Percentiles rank a stretch among this genome's conserved stretches.
Evolutionary conservation across 805 yeast genomes (phyloP).

Genomic region (Monosporozyma servazzii): DNA sequence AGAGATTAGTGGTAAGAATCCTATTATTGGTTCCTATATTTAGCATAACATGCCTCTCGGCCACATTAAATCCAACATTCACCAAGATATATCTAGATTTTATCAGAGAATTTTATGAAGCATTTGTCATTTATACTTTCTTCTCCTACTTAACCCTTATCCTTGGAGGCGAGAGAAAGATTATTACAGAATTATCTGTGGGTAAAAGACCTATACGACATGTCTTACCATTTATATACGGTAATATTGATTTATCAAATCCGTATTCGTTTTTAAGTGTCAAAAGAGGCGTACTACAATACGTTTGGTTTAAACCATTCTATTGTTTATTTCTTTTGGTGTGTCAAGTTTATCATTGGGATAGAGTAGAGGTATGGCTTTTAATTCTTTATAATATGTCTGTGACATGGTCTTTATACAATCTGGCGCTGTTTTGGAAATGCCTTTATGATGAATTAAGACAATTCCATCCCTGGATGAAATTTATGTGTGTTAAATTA

Average conservation of each 20-base stretch:
- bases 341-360: conserved; percentile 39
- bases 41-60: conserved; percentile 58
- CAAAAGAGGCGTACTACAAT: conserved; percentile 82
- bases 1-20: conserved; percentile 74
- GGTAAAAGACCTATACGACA: conserved; percentile 56
- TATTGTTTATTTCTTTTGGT: conserved; percentile 47
- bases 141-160: conserved; percentile 72
- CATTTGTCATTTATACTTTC: conserved; percentile 90
- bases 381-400: conserved; percentile 70
- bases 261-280: conserved; percentile 68
- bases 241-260: conserved; percentile 74
- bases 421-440: conserved; percentile 86
- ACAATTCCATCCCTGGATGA: conserved; percentile 82
- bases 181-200: conserved; percentile 57
- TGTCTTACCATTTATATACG: conserved; percentile 39
- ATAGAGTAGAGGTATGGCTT: conserved; percentile 42
- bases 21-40: conserved; percentile 75
- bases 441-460: conserved; percentile 70
- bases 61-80: conserved; percentile 39
- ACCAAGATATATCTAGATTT: conserved; percentile 53
- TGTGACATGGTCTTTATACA: conserved; percentile 74
- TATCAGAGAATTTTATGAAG: conserved; percentile 83
- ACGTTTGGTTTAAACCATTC: conserved; percentile 88
- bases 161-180: conserved; percentile 86
- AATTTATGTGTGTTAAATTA: conserved; percentile 84